Evolutionary conservation across 768 basidiomycete genomes (phyloP).

Genomic region (Suillus alpinus): DNA sequence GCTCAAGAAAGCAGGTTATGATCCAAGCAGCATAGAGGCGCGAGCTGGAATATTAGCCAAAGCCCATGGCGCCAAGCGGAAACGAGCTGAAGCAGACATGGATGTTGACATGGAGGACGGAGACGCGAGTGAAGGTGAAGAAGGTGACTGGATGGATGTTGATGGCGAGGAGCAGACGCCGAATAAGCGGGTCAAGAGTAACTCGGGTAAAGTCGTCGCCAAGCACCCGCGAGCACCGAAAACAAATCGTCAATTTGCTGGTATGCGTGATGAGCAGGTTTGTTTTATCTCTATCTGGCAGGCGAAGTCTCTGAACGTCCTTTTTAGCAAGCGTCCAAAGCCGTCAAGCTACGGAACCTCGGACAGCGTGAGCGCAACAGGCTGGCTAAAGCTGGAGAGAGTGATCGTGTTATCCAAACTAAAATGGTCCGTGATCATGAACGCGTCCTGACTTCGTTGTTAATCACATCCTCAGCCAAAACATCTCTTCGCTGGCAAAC

Average conservation of each 20-base stretch:
- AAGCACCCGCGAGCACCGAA: conserved; percentile 56
- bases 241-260: conserved; percentile 72
- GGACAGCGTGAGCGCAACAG: conserved; percentile 85
- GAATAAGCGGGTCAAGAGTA: conserved; percentile 60
- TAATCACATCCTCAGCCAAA: conserved; percentile 55
- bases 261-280: conserved; percentile 75
- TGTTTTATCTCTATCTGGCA: conserved; percentile 23
- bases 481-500: conserved; percentile 80
- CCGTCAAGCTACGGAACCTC: conserved; percentile 79
- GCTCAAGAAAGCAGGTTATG: conserved; percentile 84
- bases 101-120: conserved; percentile 56
- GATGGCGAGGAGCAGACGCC: conserved; percentile 49
- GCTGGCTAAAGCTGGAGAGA: conserved; percentile 88
- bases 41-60: conserved; percentile 86
- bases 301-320: conserved; percentile 9
- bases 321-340: conserved; percentile 71
- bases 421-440: conserved; percentile 67
- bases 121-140: conserved; percentile 36
- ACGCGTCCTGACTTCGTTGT: not conserved
- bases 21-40: conserved; percentile 84
- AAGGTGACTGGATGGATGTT: conserved; percentile 53
- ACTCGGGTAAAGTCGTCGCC: conserved; percentile 54
- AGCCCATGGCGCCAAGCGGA: conserved; percentile 62
- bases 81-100: conserved; percentile 47
- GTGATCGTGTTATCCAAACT: conserved; percentile 73